Base-by-base conservation (phyloP, 2,329 filamentous ascomycete species). In the Aureobasidium namibiae region DNA sequence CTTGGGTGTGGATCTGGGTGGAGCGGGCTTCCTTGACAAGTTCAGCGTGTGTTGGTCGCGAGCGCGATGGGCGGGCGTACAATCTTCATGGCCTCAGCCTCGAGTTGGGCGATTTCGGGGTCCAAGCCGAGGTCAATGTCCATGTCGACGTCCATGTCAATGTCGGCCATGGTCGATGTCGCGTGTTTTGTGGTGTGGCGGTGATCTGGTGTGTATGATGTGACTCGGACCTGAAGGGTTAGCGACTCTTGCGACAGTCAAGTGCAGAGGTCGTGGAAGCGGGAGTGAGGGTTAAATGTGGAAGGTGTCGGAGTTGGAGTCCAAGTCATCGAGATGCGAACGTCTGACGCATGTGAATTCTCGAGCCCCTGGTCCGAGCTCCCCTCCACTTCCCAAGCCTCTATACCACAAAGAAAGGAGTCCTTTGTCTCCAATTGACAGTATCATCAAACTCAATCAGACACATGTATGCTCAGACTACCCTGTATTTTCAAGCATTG, bases 101-200 rank as follows among this genome's bases (percentile, higher is more conserved):
- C 66, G 61, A 71, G 63, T 29, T 64, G 65, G 60, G 66, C 67
- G 33, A 70, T 63, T 44, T 73, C 70, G 9, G 65, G 64, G 59
- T 71, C 69, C 18, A 64, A 64, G 29, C 59, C 60, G 23, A 65
- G 56, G 59, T 65, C 64, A 54, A 68, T 64, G 59, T 67, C 66
- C 60, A 67, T 63, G 41, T 70, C 68, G 49, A 71, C 64, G 60
- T 72, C 69, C 64, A 71, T 67, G 46, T 70, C 68, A n/a, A 48
- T 49, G 33, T 45, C 63, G 50, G 71, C 69, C 61, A 67, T 66
- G 59, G 62, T 64, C 56, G 11, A 24, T 26, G 44, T 46, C 44
- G 44, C 26, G 44, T 31, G 26, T 31, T 5, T 3, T 34, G 33
- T n/a, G n/a, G n/a, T n/a, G n/a, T n/a, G n/a, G n/a, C n/a, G n/a